Evolutionary conservation across 2,329 filamentous ascomycete genomes (phyloP).

Genomic region (Hansfordia pulvinata): DNA sequence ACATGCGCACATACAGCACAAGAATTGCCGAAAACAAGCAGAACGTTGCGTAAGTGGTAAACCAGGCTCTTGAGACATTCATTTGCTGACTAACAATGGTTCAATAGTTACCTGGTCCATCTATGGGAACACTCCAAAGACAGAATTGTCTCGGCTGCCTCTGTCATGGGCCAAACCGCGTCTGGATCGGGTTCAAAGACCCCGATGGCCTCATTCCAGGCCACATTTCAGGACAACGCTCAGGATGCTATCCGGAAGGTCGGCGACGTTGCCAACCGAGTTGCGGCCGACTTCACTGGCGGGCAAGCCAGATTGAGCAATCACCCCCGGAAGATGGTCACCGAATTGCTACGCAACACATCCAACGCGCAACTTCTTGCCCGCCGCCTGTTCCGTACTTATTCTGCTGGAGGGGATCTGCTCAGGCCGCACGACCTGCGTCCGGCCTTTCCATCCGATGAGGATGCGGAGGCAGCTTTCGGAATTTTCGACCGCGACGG

Average conservation of each 20-base stretch:
- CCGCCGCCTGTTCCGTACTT: conserved; percentile 76
- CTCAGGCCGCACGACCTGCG: conserved; percentile 68
- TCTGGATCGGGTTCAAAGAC: conserved; percentile 59
- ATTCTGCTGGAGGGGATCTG: conserved; percentile 59
- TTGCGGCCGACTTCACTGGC: conserved; percentile 88
- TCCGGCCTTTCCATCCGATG: conserved; percentile 63
- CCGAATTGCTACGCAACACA: conserved; percentile 61
- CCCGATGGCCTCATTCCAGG: conserved; percentile 58
- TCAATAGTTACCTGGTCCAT: conserved; percentile 28
- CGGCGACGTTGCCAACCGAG: conserved; percentile 70
- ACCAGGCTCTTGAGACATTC: conserved; percentile 40
- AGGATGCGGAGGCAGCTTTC: conserved; percentile 83
- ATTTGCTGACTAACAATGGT: conserved; percentile 1
- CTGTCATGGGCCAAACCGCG: conserved; percentile 28
- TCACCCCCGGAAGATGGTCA: conserved; percentile 73
- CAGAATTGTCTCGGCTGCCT: conserved; percentile 42
- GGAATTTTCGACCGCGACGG: conserved; percentile 91
- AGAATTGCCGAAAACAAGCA: conserved; percentile 89
- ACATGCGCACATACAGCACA: conserved; percentile 78
- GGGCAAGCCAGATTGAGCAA: conserved; percentile 50
- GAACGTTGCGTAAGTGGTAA: conserved; percentile 45
- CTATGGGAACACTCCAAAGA: conserved; percentile 64
- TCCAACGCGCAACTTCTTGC: conserved; percentile 71
- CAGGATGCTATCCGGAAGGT: conserved; percentile 66
- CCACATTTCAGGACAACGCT: conserved; percentile 60